A percentile compares a stretch with the other conserved stretches of the same genome.
phyloP scores from a whole-genome alignment of 192 early-diverging fungal genomes.

The Coemansia sp. region DNA sequence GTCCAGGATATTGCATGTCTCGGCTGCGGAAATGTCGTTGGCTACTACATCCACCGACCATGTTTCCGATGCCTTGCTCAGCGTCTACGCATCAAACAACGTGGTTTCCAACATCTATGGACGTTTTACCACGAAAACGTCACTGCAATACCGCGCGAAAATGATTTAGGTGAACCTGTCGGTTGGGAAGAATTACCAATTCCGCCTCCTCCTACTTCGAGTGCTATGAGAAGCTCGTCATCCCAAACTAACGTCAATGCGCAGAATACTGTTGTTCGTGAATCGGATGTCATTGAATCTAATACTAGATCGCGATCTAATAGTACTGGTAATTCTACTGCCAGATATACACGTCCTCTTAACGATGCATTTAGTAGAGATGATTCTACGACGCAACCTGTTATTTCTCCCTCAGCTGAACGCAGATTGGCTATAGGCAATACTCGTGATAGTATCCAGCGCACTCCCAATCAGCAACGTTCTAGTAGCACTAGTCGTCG shows the following conservation, averaged over 20 bases:
- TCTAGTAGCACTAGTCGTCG: background rate
- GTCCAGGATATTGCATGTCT: constrained; percentile 52
- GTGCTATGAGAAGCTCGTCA: constrained; percentile 7
- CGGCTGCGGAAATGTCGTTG: constrained; percentile 49
- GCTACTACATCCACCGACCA: constrained; percentile 52
- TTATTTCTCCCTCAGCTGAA: background rate
- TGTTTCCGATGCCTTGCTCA: constrained; percentile 51
- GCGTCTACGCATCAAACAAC: constrained; percentile 50
- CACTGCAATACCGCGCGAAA: constrained; percentile 34
- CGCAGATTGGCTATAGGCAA: background rate
- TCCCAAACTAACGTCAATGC: background rate
- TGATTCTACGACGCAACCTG: background rate
- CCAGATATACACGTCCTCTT: background rate
- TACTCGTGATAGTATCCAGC: background rate
- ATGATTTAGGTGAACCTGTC: constrained; percentile 33
- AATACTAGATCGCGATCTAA: background rate
- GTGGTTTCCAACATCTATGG: constrained; percentile 54
- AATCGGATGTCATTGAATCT: background rate
- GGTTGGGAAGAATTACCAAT: constrained; percentile 41
- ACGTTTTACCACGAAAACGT: constrained; percentile 54
- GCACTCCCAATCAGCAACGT: background rate
- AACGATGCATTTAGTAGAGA: background rate
- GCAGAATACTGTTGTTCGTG: background rate
- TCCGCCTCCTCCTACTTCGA: constrained; percentile 28
- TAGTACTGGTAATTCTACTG: background rate